Evolutionary conservation across 129 eudicot genomes (phyloP), one percentile per base, ranked within the genome.

Genomic region (Centaurea solstitialis): DNA sequence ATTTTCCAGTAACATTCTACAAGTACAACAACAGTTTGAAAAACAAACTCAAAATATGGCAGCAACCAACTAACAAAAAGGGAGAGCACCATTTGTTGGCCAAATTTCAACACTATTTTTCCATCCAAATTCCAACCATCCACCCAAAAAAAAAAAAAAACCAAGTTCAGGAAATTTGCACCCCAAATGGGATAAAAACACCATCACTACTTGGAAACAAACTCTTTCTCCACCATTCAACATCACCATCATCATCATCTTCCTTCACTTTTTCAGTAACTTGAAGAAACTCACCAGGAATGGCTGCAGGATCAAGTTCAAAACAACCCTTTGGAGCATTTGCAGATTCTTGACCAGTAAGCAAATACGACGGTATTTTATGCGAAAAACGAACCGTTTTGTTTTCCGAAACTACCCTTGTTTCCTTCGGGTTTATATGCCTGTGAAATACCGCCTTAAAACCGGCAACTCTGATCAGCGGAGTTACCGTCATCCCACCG

Each of bases 251-350:
- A 7, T 4, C 62, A 10, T 13, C 67, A 6, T 21, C 62, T 66
- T 65, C 86, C 0, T 73, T 40, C 18, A 20, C 82, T 77, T 73
- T 82, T 45, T 79, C 57, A 28, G 28, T 22, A 17, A 80, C 89
- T 77, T 92, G 90, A 71, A 94, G 97, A 83, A 90, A 82, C 61
- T 86, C 90, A 2, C 68, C 41, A 70, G 98, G 97, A 75, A 78
- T 85, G 7, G 96, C 97, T 30, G 96, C 97, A 11, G 98, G 98
- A 71, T 94, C 98, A 17, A 94, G 83, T 87, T 92, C 98, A 70
- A 26, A 20, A 85, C 93, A 94, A 13, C 96, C 94, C 84, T 80
- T 86, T 7, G 88, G 96, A 70, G 87, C 89, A 39, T 80, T 88
- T 43, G 78, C 41, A 62, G 87, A 79, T 87, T 86, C 93, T 80